These are phyloP conservation scores for Scolecobasidium constrictum DNA, from an alignment of 2,329 filamentous ascomycete genomes.

Conservation along the genomic window DNA sequence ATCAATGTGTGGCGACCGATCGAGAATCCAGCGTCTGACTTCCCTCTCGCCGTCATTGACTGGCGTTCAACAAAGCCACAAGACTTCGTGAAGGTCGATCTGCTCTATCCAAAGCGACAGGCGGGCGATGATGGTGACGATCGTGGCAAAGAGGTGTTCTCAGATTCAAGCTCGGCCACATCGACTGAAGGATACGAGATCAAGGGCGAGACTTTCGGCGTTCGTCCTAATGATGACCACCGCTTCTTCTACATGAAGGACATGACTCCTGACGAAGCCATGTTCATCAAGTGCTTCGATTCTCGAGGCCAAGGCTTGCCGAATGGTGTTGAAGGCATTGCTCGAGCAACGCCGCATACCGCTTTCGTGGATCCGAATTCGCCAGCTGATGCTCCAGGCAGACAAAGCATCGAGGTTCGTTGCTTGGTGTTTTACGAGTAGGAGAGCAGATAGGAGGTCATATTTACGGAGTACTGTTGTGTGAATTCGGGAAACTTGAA, in stretches of 20 bases:
- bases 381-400: constrained; percentile 34
- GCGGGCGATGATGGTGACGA: constrained; percentile 37
- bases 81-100: constrained; percentile 50
- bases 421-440: constrained; percentile 51
- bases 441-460: constrained; percentile 13
- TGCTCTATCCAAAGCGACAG: constrained; percentile 47
- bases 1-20: constrained; percentile 66
- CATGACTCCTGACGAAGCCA: constrained; percentile 48
- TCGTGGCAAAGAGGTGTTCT: constrained; percentile 46
- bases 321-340: constrained; percentile 7
- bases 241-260: constrained; percentile 57
- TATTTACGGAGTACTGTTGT: neutral
- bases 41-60: constrained; percentile 59
- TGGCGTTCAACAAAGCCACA: constrained; percentile 45
- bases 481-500: neutral
- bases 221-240: constrained; percentile 47
- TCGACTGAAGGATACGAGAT: constrained; percentile 51
- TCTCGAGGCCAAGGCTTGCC: constrained; percentile 12
- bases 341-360: constrained; percentile 4
- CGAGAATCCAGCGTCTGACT: constrained; percentile 50
- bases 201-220: constrained; percentile 51
- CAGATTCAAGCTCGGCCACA: constrained; percentile 33
- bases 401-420: constrained; percentile 56
- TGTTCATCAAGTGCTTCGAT: constrained; percentile 34
- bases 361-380: constrained; percentile 22